A percentile compares a stretch with the other conserved stretches of the same genome.
Conservation (phyloP, 2,329 filamentous ascomycete species). For the Fonsecaea multimorphosa region DNA sequence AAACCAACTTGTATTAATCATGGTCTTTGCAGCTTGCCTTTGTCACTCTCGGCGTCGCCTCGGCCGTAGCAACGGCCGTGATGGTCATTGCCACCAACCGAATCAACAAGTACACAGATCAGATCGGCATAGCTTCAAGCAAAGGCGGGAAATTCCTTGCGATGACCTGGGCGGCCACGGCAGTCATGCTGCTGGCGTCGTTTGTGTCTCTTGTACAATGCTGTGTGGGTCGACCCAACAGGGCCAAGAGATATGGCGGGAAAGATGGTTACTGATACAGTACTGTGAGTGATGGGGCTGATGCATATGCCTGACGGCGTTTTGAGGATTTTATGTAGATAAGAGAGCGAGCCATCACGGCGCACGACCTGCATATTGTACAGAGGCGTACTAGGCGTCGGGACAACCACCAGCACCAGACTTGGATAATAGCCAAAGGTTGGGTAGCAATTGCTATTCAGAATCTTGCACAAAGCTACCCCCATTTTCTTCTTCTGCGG, state of each 20-base stretch:
- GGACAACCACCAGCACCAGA: neutral
- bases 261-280: conserved; percentile 25
- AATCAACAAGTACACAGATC: conserved; percentile 61
- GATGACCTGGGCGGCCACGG: conserved; percentile 65
- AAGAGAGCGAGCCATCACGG: conserved; percentile 1
- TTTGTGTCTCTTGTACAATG: conserved; percentile 43
- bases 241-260: conserved; percentile 22
- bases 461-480: neutral
- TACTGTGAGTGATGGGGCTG: neutral
- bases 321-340: neutral
- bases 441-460: neutral
- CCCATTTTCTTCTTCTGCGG: neutral
- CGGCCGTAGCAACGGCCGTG: conserved; percentile 73
- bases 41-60: conserved; percentile 70
- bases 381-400: neutral
- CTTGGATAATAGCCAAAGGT: neutral
- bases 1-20: conserved; percentile 1
- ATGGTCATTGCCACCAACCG: conserved; percentile 59
- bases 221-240: conserved; percentile 27
- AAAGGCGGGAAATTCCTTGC: conserved; percentile 62
- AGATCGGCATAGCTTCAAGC: conserved; percentile 57
- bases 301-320: neutral
- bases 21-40: conserved; percentile 54
- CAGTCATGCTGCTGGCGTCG: conserved; percentile 47
- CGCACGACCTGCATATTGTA: conserved; percentile 2